Percentiles rank a stretch among this genome's conserved stretches.
Evolutionary conservation across 495 filamentous ascomycete genomes (phyloP).

Genomic region (Talaromyces ruber): DNA sequence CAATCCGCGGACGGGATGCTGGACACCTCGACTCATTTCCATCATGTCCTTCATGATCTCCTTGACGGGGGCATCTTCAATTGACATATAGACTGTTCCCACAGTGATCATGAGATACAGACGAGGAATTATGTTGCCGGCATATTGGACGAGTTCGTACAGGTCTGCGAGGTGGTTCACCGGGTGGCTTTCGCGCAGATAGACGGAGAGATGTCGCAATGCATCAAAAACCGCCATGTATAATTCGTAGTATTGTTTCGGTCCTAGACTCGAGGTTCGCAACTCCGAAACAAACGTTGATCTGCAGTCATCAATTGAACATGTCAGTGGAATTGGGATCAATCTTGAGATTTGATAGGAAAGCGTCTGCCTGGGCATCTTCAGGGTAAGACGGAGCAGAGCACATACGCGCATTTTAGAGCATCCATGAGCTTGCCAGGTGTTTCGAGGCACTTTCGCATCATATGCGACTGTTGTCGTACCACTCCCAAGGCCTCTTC

Average conservation of each 20-base stretch:
- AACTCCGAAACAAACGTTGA: slow-evolving; percentile 96
- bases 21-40: slow-evolving; percentile 98
- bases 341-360: neutral
- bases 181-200: slow-evolving; percentile 93
- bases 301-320: slow-evolving; percentile 33
- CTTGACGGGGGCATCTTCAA: slow-evolving; percentile 96
- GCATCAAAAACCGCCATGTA: slow-evolving; percentile 99
- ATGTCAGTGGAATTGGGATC: neutral
- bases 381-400: slow-evolving; percentile 5
- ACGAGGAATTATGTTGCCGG: slow-evolving; percentile 93
- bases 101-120: slow-evolving; percentile 99
- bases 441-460: slow-evolving; percentile 96
- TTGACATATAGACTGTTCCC: slow-evolving; percentile 96
- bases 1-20: slow-evolving; percentile 89
- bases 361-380: slow-evolving; percentile 24
- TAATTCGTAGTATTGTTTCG: slow-evolving; percentile 98
- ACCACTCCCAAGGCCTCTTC: slow-evolving; percentile 96
- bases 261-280: slow-evolving; percentile 87
- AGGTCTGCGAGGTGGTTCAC: slow-evolving; percentile 96
- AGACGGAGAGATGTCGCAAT: slow-evolving; percentile 89
- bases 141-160: slow-evolving; percentile 98
- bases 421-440: slow-evolving; percentile 99
- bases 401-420: slow-evolving; percentile 87
- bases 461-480: slow-evolving; percentile 88
- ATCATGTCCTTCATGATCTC: slow-evolving; percentile 99